Conservation (phyloP, 345 rosid species). For the Ceriops tagal region DNA sequence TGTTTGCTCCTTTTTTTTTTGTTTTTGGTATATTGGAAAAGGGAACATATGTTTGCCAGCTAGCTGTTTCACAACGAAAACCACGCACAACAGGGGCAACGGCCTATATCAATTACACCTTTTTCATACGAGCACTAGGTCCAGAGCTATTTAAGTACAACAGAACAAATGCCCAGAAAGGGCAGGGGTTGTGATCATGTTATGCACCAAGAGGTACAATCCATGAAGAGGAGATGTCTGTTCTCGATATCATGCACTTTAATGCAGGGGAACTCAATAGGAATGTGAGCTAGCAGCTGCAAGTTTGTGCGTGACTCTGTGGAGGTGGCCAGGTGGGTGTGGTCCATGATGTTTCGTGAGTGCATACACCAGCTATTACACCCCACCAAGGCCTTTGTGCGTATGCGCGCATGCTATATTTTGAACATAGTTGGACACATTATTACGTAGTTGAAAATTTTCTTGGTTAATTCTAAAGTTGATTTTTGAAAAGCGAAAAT, state of each 20-base stretch:
- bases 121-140: background rate
- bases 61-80: background rate
- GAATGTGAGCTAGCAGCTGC: background rate
- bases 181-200: background rate
- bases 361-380: background rate
- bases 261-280: background rate
- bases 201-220: background rate
- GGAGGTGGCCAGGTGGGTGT: slow-evolving; percentile 4
- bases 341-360: slow-evolving; percentile 4
- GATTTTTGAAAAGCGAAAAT: no score
- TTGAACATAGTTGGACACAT: slow-evolving; percentile 5
- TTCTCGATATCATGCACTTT: background rate
- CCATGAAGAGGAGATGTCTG: background rate
- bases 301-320: background rate
- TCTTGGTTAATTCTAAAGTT: background rate
- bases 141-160: background rate
- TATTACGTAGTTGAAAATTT: slow-evolving; percentile 7
- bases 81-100: background rate
- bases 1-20: background rate
- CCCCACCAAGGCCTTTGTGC: background rate
- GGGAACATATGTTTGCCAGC: slow-evolving; percentile 2
- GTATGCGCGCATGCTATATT: background rate
- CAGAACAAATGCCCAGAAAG: background rate
- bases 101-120: background rate
- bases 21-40: background rate